These are phyloP conservation scores for Psophocarpus tetragonolobus DNA, from an alignment of 306 rosid species.

Conservation along the genomic window DNA sequence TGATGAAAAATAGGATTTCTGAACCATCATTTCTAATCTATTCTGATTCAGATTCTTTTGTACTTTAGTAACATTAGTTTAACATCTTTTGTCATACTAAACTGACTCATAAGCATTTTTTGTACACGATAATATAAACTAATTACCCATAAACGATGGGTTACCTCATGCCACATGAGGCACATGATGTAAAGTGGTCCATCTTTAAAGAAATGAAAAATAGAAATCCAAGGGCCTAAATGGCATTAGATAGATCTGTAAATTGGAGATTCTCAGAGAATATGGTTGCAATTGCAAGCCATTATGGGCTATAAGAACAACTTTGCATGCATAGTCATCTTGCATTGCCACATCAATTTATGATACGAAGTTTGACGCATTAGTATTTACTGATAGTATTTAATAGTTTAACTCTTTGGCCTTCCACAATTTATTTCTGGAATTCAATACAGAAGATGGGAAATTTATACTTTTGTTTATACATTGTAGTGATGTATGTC, in stretches of 20 bases:
- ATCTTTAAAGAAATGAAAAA: neutral
- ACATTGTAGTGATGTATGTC: too few species aligned
- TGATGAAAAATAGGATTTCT: conserved; percentile 46
- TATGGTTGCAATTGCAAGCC: conserved; percentile 12
- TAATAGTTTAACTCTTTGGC: neutral
- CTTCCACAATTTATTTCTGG: neutral
- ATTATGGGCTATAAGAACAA: neutral
- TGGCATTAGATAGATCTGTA: neutral
- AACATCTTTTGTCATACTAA: conserved; percentile 20
- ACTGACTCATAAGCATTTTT: neutral
- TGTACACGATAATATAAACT: neutral
- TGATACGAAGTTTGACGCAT: conserved; percentile 13
- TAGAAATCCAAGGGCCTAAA: neutral
- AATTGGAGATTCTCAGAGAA: neutral
- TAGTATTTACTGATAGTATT: neutral
- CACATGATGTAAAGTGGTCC: conserved; percentile 37
- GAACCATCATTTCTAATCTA: conserved; percentile 28
- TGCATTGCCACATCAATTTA: neutral
- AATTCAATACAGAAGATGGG: neutral
- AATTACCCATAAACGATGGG: conserved; percentile 26
- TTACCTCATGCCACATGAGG: conserved; percentile 36
- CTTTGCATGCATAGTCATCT: neutral
- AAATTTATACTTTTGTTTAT: neutral
- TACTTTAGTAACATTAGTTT: conserved; percentile 10
- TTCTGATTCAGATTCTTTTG: conserved; percentile 41